A percentile compares a stretch with the other conserved stretches of the same genome.
These are phyloP conservation scores for Erythrophleum fordii DNA, from an alignment of 306 rosid genomes.

Conservation along the genomic window DNA sequence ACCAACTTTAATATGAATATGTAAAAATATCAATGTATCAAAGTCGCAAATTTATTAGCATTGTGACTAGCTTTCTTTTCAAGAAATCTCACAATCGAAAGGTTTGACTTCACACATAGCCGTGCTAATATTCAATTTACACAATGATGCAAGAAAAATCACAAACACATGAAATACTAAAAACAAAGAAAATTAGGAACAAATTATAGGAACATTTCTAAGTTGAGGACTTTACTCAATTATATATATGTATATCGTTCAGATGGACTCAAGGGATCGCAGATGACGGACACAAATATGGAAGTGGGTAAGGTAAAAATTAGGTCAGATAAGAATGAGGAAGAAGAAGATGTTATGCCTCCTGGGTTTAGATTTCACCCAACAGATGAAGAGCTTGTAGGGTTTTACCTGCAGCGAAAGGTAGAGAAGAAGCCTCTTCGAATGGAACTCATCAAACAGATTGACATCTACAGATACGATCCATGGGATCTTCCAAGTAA, in stretches of 20 bases:
- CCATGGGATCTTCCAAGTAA: conserved; percentile 99
- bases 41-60: conserved; percentile 36
- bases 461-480: conserved; percentile 90
- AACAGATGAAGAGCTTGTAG: conserved; percentile 92
- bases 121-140: conserved; percentile 36
- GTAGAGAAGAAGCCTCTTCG: conserved; percentile 70
- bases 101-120: conserved; percentile 48
- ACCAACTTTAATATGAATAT: too few relatives aligned
- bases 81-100: conserved; percentile 33
- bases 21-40: too few relatives aligned
- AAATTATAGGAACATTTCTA: too few relatives aligned
- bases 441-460: conserved; percentile 83
- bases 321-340: neutral
- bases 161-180: neutral
- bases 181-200: too few relatives aligned
- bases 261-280: neutral
- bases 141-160: neutral
- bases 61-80: conserved; percentile 24
- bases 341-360: conserved; percentile 58
- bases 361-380: conserved; percentile 97
- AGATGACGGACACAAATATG: conserved; percentile 37
- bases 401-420: conserved; percentile 74
- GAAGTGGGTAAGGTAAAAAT: conserved; percentile 32
- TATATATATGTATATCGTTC: too few relatives aligned
- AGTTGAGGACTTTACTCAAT: too few relatives aligned